A percentile compares a stretch with the other conserved stretches of the same genome.
Evolutionary conservation across 306 rosid species (phyloP).

Genomic region (Crotalaria pallida): DNA sequence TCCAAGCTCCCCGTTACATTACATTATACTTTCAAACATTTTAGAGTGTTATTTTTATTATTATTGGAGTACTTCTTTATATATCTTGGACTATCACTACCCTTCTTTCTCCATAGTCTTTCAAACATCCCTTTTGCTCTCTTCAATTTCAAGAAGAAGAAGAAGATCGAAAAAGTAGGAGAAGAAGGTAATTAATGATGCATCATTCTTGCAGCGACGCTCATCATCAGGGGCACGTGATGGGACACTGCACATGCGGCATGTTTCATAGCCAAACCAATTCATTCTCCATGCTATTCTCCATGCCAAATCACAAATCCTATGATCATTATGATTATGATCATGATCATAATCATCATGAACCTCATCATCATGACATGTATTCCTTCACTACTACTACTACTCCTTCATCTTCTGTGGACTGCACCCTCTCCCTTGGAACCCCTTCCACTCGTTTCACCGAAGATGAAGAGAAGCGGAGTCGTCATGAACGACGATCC

Average conservation of each 20-base stretch:
- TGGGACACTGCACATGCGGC: constrained; percentile 66
- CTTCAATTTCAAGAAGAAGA: background rate
- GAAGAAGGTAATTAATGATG: constrained; percentile 38
- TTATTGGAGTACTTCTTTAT: too few relatives aligned
- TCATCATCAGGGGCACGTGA: constrained; percentile 53
- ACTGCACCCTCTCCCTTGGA: constrained; percentile 89
- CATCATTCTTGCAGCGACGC: constrained; percentile 57
- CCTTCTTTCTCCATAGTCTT: background rate
- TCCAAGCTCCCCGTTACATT: constrained; percentile 14
- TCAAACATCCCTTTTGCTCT: background rate
- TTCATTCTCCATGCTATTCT: constrained; percentile 61
- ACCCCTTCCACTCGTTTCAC: constrained; percentile 78
- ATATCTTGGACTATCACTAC: too few relatives aligned
- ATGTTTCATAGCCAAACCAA: constrained; percentile 45
- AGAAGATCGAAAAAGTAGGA: too few relatives aligned
- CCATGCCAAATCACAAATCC: constrained; percentile 46
- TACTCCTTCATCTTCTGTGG: constrained; percentile 64
- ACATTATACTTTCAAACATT: constrained; percentile 42
- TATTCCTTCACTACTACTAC: constrained; percentile 33
- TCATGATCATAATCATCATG: background rate
- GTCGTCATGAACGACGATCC: constrained; percentile 22
- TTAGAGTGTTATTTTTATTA: too few relatives aligned
- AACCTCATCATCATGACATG: constrained; percentile 10
- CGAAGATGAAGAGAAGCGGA: constrained; percentile 33
- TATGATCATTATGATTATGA: too few relatives aligned